Percentiles rank a stretch among this genome's conserved stretches.
Evolutionary conservation across 371 early-diverging fungal species (phyloP).

Genomic region (Mucor indicus): DNA sequence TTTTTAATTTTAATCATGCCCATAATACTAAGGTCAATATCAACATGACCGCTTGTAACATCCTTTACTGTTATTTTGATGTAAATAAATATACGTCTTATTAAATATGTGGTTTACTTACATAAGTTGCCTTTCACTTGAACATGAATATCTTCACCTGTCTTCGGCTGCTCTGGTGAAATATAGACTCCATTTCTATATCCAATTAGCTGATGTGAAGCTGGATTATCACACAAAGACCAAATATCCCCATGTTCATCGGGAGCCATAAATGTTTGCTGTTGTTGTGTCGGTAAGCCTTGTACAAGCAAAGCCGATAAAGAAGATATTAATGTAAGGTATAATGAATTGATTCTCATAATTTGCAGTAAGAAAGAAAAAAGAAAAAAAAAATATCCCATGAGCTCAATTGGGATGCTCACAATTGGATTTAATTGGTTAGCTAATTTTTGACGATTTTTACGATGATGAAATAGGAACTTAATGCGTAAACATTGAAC

Average conservation of each 20-base stretch:
- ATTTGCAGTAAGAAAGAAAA: too few species aligned
- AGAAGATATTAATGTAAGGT: neutral
- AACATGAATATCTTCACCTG: constrained; percentile 41
- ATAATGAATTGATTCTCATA: too few species aligned
- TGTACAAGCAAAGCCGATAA: neutral
- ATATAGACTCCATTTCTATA: constrained; percentile 41
- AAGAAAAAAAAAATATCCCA: too few species aligned
- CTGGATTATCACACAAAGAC: constrained; percentile 38
- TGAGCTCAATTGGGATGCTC: too few species aligned
- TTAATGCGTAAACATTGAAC: too few species aligned
- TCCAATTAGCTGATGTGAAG: constrained; percentile 30
- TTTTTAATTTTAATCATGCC: constrained; percentile 47
- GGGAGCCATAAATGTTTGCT: constrained; percentile 20
- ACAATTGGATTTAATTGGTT: too few species aligned
- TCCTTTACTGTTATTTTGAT: constrained; percentile 19
- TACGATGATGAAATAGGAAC: too few species aligned
- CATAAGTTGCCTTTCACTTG: constrained; percentile 38
- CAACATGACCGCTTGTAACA: constrained; percentile 34
- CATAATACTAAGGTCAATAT: constrained; percentile 41
- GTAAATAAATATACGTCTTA: neutral
- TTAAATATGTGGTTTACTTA: constrained; percentile 14
- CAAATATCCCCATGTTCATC: constrained; percentile 42
- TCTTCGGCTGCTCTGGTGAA: constrained; percentile 32
- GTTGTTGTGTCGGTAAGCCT: constrained; percentile 10
- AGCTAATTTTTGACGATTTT: too few species aligned